These are phyloP conservation scores for Alternaria sp. DNA, from an alignment of 2,329 filamentous ascomycete species.

Conservation along the genomic window DNA sequence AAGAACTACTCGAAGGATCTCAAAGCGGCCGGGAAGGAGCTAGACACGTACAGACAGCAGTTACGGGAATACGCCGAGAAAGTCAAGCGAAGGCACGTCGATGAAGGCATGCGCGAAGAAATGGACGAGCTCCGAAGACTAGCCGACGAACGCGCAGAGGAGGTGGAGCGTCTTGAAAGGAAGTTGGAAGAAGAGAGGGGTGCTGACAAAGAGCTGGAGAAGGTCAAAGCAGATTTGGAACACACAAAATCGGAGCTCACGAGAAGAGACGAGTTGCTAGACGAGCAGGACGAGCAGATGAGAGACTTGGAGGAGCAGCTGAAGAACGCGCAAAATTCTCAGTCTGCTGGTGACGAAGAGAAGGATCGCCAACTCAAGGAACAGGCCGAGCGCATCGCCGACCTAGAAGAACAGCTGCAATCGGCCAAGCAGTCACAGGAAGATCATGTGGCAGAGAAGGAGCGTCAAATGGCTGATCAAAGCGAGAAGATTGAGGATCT, in stretches of 20 bases:
- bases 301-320: conserved; percentile 47
- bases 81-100: conserved; percentile 76
- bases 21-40: conserved; percentile 80
- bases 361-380: conserved; percentile 43
- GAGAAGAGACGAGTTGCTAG: conserved; percentile 47
- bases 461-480: conserved; percentile 44
- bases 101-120: conserved; percentile 73
- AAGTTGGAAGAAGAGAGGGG: conserved; percentile 45
- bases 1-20: conserved; percentile 86
- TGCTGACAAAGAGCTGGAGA: conserved; percentile 49
- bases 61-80: conserved; percentile 84
- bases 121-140: conserved; percentile 59
- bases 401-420: conserved; percentile 42
- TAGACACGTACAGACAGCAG: conserved; percentile 83
- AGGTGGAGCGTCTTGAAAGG: conserved; percentile 48
- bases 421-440: conserved; percentile 36
- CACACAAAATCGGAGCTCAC: conserved; percentile 47
- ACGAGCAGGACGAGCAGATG: conserved; percentile 51
- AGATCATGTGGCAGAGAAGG: conserved; percentile 37
- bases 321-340: conserved; percentile 40
- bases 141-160: conserved; percentile 54
- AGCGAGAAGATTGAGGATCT: conserved; percentile 47
- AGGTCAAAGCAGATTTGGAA: conserved; percentile 47
- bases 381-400: conserved; percentile 41
- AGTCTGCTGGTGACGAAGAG: conserved; percentile 41